Evolutionary conservation across 1,284 basidiomycete genomes (phyloP).

Genomic region (Vanrija humicola): DNA sequence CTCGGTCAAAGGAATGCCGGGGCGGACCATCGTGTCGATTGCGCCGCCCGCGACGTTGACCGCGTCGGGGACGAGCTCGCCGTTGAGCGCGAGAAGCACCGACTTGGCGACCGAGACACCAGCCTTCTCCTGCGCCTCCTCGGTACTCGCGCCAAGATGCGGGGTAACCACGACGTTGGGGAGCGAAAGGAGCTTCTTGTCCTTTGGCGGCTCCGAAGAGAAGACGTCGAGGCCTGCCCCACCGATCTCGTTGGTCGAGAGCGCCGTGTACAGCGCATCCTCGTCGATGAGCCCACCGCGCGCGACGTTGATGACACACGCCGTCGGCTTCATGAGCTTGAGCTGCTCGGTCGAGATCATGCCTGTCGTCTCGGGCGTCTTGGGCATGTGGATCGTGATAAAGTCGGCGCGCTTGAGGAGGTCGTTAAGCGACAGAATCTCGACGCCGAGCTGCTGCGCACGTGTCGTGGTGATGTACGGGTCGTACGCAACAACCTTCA

Average conservation of each 20-base stretch:
- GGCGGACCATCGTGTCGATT: conserved; percentile 7
- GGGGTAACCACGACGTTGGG: conserved; percentile 14
- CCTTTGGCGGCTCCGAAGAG: conserved; percentile 17
- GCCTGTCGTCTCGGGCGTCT: conserved; percentile 15
- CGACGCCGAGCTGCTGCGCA: conserved; percentile 6
- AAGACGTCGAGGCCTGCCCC: conserved; percentile 25
- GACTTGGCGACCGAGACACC: conserved; percentile 5
- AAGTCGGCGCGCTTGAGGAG: conserved; percentile 19
- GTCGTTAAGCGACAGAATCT: conserved; percentile 15
- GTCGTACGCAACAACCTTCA: conserved; percentile 20
- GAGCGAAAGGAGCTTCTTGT: conserved; percentile 1
- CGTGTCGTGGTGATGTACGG: conserved; percentile 15
- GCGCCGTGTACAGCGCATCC: conserved; percentile 19
- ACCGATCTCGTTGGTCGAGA: conserved; percentile 15
- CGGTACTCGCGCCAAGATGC: conserved; percentile 11
- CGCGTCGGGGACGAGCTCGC: conserved; percentile 8
- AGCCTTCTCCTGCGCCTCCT: conserved; percentile 13
- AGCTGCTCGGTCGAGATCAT: conserved; percentile 20
- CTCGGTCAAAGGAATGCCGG: conserved; percentile 5
- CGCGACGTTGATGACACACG: conserved; percentile 31
- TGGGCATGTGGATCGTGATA: conserved; percentile 25
- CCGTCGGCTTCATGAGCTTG: conserved; percentile 17
- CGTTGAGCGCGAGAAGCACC: conserved; percentile 5
- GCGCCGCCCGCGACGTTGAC: conserved; percentile 9
- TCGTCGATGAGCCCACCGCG: conserved; percentile 33